A percentile compares a stretch with the other conserved stretches of the same genome.
Evolutionary conservation across 1,284 basidiomycete species (phyloP).

Genomic region (Inonotus obliquus): DNA sequence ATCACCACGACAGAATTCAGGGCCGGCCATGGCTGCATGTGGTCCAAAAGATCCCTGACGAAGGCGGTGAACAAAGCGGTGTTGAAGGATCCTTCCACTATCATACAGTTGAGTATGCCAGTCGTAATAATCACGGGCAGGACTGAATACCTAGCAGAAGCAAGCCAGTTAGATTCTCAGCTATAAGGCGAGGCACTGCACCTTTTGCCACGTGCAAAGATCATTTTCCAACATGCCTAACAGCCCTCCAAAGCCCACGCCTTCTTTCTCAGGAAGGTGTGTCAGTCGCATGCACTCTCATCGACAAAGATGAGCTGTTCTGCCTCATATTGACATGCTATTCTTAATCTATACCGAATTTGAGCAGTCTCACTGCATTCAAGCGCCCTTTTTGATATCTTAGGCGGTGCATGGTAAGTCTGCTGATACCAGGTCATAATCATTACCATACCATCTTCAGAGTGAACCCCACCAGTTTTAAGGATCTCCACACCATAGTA

Average conservation of each 20-base stretch:
- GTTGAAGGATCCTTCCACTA: slow-evolving; percentile 27
- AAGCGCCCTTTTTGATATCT: slow-evolving; percentile 23
- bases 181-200: slow-evolving; percentile 18
- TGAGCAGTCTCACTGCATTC: slow-evolving; percentile 25
- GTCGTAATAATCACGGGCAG: slow-evolving; percentile 30
- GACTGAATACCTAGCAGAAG: slow-evolving; percentile 29
- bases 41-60: slow-evolving; percentile 27
- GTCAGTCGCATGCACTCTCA: slow-evolving; percentile 28
- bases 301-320: slow-evolving; percentile 34
- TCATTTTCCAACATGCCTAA: slow-evolving; percentile 25
- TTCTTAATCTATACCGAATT: slow-evolving; percentile 21
- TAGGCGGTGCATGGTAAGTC: slow-evolving; percentile 10
- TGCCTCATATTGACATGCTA: slow-evolving; percentile 24
- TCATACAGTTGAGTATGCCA: slow-evolving; percentile 24
- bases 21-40: slow-evolving; percentile 28
- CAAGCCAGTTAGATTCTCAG: slow-evolving; percentile 11
- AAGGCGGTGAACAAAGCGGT: slow-evolving; percentile 24
- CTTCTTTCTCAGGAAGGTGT: slow-evolving; percentile 23
- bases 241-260: slow-evolving; percentile 29
- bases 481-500: slow-evolving; percentile 23
- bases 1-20: slow-evolving; percentile 31
- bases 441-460: slow-evolving; percentile 25
- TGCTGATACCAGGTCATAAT: neutral
- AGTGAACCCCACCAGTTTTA: slow-evolving; percentile 21
- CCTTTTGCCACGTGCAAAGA: slow-evolving; percentile 31